Evolutionary conservation across 2,329 filamentous ascomycete species (phyloP).

Genomic region (Byssothecium circinans): DNA sequence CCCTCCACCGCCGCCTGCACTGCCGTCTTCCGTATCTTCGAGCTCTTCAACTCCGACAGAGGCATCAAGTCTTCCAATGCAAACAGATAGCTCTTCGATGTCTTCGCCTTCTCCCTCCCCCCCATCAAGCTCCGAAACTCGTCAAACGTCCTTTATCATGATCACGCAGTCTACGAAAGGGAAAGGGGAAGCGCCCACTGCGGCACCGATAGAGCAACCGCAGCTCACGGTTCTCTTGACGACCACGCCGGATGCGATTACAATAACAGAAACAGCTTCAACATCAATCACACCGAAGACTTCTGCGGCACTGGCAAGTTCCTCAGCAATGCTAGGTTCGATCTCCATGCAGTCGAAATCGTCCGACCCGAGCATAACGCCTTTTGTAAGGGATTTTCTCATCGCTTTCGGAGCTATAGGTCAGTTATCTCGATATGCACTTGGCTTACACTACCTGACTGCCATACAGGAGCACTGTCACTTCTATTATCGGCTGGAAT

Average conservation of each 20-base stretch:
- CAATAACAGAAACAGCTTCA: background rate
- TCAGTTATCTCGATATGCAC: background rate
- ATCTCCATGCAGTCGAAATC: background rate
- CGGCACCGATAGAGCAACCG: background rate
- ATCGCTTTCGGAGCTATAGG: slow-evolving; percentile 3
- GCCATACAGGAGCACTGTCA: background rate
- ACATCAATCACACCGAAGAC: background rate
- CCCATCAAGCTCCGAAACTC: background rate
- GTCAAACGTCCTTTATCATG: slow-evolving; percentile 3
- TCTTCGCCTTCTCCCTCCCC: background rate
- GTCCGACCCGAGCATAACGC: background rate
- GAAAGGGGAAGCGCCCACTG: background rate
- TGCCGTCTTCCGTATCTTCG: background rate
- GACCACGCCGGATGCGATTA: background rate
- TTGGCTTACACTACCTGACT: background rate
- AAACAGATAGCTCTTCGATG: background rate
- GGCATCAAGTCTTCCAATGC: background rate
- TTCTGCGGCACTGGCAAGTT: too few species aligned
- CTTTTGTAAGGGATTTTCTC: background rate
- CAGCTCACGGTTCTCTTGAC: background rate
- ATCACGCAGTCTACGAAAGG: slow-evolving; percentile 2
- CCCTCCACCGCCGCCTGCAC: background rate
- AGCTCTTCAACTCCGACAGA: background rate
- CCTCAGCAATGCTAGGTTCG: background rate
- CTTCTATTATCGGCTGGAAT: slow-evolving; percentile 1